Evolutionary conservation across 768 basidiomycete species (phyloP).

Genomic region (Boletus pseudo-olivaceus): DNA sequence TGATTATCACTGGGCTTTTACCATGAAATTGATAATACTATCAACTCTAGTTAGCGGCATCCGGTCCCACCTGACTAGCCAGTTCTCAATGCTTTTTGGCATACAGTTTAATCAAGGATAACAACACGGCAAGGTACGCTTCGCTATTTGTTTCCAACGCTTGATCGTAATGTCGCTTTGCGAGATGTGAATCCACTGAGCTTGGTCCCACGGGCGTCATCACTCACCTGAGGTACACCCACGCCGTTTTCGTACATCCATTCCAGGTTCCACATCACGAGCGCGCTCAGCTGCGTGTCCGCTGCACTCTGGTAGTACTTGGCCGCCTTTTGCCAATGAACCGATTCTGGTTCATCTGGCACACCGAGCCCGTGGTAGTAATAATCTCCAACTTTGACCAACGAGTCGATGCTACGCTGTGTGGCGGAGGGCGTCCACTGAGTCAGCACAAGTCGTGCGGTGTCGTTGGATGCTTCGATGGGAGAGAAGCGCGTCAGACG

Average conservation of each 20-base stretch:
- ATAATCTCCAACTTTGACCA: constrained; percentile 98
- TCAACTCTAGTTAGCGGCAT: too few species aligned
- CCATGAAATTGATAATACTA: too few species aligned
- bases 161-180: constrained; percentile 92
- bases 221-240: constrained; percentile 78
- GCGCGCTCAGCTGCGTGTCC: constrained; percentile 85
- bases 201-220: background rate
- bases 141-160: constrained; percentile 85
- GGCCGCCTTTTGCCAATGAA: constrained; percentile 84
- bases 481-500: constrained; percentile 67
- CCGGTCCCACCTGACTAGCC: too few species aligned
- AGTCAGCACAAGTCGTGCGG: constrained; percentile 78
- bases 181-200: constrained; percentile 40
- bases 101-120: constrained; percentile 83
- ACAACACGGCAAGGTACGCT: constrained; percentile 81
- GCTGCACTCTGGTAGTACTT: constrained; percentile 93
- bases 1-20: too few species aligned
- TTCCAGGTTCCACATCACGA: constrained; percentile 97
- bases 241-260: constrained; percentile 99
- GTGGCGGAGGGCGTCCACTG: constrained; percentile 95
- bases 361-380: constrained; percentile 90
- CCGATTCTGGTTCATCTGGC: constrained; percentile 56
- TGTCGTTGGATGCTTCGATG: constrained; percentile 73
- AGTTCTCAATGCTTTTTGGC: too few species aligned
- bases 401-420: constrained; percentile 92